A percentile compares a stretch with the other conserved stretches of the same genome.
Evolutionary conservation across 306 rosid genomes (phyloP).

Genomic region (Sesbania bispinosa): DNA sequence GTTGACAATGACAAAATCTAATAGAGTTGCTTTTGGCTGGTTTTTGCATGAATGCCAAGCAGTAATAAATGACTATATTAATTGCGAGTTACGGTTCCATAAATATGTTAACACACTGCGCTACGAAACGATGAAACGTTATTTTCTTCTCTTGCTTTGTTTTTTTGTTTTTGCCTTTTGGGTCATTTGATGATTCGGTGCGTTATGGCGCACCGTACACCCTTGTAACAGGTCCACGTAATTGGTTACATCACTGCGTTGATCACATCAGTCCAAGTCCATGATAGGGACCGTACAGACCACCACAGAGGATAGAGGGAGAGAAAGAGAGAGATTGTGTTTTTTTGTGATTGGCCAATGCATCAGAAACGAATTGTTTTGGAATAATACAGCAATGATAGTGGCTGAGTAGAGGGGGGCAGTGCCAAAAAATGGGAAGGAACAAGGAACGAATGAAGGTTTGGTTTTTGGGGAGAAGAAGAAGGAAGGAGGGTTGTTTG

Average conservation of each 20-base stretch:
- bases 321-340: too few relatives aligned
- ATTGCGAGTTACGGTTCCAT: conserved; percentile 14
- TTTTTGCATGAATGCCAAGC: conserved; percentile 19
- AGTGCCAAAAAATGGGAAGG: not conserved
- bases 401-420: not conserved
- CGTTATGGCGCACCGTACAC: conserved; percentile 24
- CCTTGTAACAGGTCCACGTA: conserved; percentile 10
- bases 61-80: conserved; percentile 23
- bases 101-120: not conserved
- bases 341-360: too few relatives aligned
- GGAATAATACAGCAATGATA: conserved; percentile 28
- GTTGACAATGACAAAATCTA: not conserved
- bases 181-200: conserved; percentile 24
- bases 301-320: conserved; percentile 8
- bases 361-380: not conserved
- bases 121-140: too few relatives aligned
- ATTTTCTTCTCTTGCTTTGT: too few relatives aligned
- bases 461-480: not conserved
- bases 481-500: too few relatives aligned
- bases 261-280: not conserved
- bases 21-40: too few relatives aligned
- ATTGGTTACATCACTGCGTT: conserved; percentile 32
- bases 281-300: conserved; percentile 26
- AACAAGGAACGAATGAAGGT: too few relatives aligned
- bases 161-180: conserved; percentile 24